Evolutionary conservation across 768 basidiomycete species (phyloP), one percentile per base, ranked within the genome.

Genomic region (Lactarius sp.): DNA sequence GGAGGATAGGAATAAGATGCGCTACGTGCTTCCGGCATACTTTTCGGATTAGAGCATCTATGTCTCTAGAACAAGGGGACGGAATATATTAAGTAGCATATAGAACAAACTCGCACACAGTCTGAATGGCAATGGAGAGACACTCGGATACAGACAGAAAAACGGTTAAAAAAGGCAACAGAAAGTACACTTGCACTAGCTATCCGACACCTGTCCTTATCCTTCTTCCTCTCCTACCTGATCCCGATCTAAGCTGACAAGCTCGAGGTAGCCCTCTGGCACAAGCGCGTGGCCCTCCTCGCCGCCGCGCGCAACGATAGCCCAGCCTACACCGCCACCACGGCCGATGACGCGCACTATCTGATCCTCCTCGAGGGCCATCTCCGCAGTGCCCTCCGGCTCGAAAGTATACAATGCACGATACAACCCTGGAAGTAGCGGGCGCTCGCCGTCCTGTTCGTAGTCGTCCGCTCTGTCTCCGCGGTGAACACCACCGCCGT

Each of bases 311-410:
- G 83, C 78, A 1, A 85, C 90, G 9, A 92, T 85, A 0, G 87
- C 90, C 90, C 90, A 91, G 0, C 90, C 90, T 2, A 87, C 85
- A 0, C 88, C 88, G 0, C 90, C 89, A 4, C 90, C 88, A 53
- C 88, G 70, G 10, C 89, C 89, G 3, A 91, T 73, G 33, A 92
- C 88, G 2, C 78, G 77, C 14, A 94, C 85, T 52, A 88, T 67
- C 75, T 93, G 88, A 52, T 86, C 92, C 73, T 91, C 88, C 66
- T 79, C 83, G 59, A 94, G 74, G 50, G 77, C 78, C 89, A 93
- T 91, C 82, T 94, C 92, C 39, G 89, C 87, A 18, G 83, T 84
- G 2, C 90, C 87, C 69, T 92, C 89, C 0, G 89, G 87, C 64
- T 86, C 85, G 66, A 94, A 93, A 4, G 84, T 79, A 66, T 87